Conservation (phyloP, 768 basidiomycete species). For the Epithele typhae region DNA sequence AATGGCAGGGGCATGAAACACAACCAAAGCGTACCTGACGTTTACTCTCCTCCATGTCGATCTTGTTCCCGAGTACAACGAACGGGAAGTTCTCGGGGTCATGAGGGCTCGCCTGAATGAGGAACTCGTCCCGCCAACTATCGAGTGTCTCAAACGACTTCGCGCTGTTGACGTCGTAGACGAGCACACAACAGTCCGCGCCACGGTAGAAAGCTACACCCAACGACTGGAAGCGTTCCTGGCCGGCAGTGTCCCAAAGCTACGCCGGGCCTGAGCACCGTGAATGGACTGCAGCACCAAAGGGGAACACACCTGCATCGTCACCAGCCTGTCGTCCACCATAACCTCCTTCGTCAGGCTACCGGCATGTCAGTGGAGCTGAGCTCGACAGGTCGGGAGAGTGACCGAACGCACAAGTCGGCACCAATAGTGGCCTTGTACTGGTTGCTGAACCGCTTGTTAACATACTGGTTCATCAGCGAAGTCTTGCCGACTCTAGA, state of each 20-base stretch:
- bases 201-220: conserved; percentile 99
- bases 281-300: neutral
- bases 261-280: conserved; percentile 27
- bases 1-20: too few relatives aligned
- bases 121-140: conserved; percentile 99
- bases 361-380: neutral
- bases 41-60: conserved; percentile 98
- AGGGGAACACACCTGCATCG: conserved; percentile 79
- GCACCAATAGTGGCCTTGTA: conserved; percentile 99
- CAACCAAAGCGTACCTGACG: conserved; percentile 84
- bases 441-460: conserved; percentile 99
- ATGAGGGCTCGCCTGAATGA: conserved; percentile 97
- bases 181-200: conserved; percentile 97
- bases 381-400: conserved; percentile 1
- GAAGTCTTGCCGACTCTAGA: conserved; percentile 90
- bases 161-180: conserved; percentile 97
- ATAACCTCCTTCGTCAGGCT: conserved; percentile 98
- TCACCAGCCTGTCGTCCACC: conserved; percentile 96
- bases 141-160: conserved; percentile 99
- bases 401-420: conserved; percentile 72
- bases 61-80: conserved; percentile 99
- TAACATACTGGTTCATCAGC: conserved; percentile 99
- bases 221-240: conserved; percentile 98
- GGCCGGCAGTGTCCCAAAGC: conserved; percentile 99
- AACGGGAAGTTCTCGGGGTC: conserved; percentile 99